Evolutionary conservation across 177 flowering plant species (phyloP).

Genomic region (Tripterygium wilfordii): DNA sequence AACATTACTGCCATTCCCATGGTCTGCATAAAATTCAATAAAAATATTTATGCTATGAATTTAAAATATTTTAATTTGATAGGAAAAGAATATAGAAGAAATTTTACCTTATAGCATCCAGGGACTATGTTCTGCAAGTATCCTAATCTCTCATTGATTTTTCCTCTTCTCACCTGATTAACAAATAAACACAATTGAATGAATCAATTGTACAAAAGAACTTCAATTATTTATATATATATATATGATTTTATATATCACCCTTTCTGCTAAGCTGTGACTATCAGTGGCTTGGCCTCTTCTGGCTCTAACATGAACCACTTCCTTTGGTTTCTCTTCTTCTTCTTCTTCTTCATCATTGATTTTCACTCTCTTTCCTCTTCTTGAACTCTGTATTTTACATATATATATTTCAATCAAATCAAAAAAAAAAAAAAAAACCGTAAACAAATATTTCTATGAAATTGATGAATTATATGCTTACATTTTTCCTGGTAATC

Average conservation of each 20-base stretch:
- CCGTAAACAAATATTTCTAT: neutral
- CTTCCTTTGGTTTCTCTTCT: conserved; percentile 37
- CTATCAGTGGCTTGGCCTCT: conserved; percentile 76
- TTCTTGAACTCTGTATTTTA: conserved; percentile 25
- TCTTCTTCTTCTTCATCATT: conserved; percentile 21
- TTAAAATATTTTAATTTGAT: too few species aligned
- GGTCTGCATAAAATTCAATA: conserved; percentile 22
- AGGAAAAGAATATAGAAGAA: neutral
- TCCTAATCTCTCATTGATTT: conserved; percentile 31
- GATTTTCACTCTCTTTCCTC: conserved; percentile 29
- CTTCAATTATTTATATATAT: neutral
- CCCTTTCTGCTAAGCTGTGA: conserved; percentile 78
- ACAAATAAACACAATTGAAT: neutral
- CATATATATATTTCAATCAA: neutral
- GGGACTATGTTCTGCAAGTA: conserved; percentile 5
- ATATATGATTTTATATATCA: conserved; percentile 7
- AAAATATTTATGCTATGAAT: too few species aligned
- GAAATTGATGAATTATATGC: neutral
- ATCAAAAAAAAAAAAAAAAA: neutral
- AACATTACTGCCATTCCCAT: conserved; percentile 75
- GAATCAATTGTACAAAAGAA: neutral
- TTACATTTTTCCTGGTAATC: conserved; percentile 28
- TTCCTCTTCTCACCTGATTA: conserved; percentile 61
- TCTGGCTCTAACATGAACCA: conserved; percentile 64
- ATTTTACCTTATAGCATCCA: conserved; percentile 2